Evolutionary conservation across 345 rosid species (phyloP), one percentile per base, ranked within the genome.

Genomic region (Eucalyptus decipiens): DNA sequence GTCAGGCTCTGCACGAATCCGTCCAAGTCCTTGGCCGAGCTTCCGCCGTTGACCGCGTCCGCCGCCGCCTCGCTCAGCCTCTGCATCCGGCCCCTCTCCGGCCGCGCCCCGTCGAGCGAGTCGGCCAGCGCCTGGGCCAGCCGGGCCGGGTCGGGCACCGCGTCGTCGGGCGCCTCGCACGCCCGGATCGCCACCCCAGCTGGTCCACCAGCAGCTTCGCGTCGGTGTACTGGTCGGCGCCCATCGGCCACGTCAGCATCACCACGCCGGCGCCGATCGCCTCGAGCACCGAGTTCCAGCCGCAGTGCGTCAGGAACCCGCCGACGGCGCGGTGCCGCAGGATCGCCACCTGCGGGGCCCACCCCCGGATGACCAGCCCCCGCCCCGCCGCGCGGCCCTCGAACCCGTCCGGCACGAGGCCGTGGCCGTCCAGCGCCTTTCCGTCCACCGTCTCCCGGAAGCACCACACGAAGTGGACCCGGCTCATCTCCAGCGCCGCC

Each of bases 131-230:
- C 85, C 80, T 83, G 40, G 1, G 92, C 94, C 88, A 95, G 89
- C 91, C 91, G 90, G 16, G 37, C 89, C 16, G 95, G 16, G 34
- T 95, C 86, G 7, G 97, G 97, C 17, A 93, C 91, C 4, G 88
- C 89, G 6, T 87, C 72, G 2, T 91, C 91, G 2, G 65, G 47
- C 30, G 95, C 97, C 87, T 94, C 97, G 6, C 91, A 72, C 48
- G 91, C 95, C 81, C 93, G 92, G n/a, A 88, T 89, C 14, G 92
- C 98, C 5, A 93, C 94, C 56, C 91, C 50, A 94, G 62, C 90
- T 94, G 91, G 17, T 97, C 97, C 11, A 95, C 96, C 91, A 95
- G 65, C 43, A 94, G 89, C 43, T 67, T 47, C 42, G 96, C 95
- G 65, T 94, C 89, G 12, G 88, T 80, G 69, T 89, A 95, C 86